Percentiles rank a stretch among this genome's conserved stretches.
Conservation (phyloP, 164 flowering plant species). For the Aristolochia contorta region DNA sequence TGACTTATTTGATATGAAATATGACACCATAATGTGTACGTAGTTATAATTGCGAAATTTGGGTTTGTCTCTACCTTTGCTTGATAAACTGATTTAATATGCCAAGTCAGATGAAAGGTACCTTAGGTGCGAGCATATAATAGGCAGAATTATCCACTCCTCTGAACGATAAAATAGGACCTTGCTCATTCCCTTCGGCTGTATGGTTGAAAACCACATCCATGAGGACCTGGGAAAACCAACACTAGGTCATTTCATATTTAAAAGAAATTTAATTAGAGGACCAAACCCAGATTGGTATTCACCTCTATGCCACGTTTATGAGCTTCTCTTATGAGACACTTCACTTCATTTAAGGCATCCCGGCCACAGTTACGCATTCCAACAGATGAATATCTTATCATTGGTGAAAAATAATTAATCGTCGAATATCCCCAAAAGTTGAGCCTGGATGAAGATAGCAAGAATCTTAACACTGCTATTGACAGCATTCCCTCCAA, state of each 20-base stretch:
- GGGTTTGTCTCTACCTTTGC: no score
- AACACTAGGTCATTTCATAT: neutral
- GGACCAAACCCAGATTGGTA: slow-evolving; percentile 8
- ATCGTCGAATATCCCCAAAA: slow-evolving; percentile 99
- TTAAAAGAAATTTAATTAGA: neutral
- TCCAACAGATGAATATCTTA: slow-evolving; percentile 79
- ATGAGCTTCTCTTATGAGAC: slow-evolving; percentile 87
- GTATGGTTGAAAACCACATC: slow-evolving; percentile 99
- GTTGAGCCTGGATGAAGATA: slow-evolving; percentile 51
- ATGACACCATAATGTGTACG: no score
- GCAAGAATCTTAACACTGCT: neutral
- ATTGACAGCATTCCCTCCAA: neutral
- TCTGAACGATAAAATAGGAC: slow-evolving; percentile 79
- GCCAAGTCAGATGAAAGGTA: slow-evolving; percentile 12
- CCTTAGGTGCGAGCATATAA: slow-evolving; percentile 97
- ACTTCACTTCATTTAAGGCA: slow-evolving; percentile 77
- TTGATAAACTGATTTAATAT: no score
- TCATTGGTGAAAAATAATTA: slow-evolving; percentile 89
- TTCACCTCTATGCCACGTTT: slow-evolving; percentile 90
- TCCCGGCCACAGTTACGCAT: slow-evolving; percentile 52
- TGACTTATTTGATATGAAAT: no score
- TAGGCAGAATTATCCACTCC: slow-evolving; percentile 82
- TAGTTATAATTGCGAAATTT: no score
- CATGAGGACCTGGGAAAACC: slow-evolving; percentile 66
- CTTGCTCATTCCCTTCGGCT: slow-evolving; percentile 94